A percentile compares a stretch with the other conserved stretches of the same genome.
phyloP scores from a whole-genome alignment of 1,284 basidiomycete species.

The Puccinia hordei region DNA sequence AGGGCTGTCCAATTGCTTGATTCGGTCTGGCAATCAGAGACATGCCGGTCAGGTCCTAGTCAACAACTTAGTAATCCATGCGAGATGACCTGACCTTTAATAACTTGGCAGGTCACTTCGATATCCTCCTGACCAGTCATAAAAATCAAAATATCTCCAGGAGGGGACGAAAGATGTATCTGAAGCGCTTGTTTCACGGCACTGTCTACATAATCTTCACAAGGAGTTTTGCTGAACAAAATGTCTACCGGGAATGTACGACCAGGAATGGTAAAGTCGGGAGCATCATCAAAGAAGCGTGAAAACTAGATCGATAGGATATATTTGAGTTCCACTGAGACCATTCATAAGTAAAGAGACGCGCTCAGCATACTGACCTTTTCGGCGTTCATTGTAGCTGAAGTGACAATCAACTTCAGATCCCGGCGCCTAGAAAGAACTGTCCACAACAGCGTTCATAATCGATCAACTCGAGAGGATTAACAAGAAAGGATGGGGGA shows the following conservation, averaged over 20 bases:
- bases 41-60: neutral
- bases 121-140: slow-evolving; percentile 99
- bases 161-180: slow-evolving; percentile 90
- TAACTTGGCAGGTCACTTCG: slow-evolving; percentile 87
- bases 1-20: slow-evolving; percentile 86
- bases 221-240: slow-evolving; percentile 92
- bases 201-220: slow-evolving; percentile 97
- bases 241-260: slow-evolving; percentile 98
- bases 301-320: slow-evolving; percentile 70
- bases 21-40: slow-evolving; percentile 68
- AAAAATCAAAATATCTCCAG: slow-evolving; percentile 94
- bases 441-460: slow-evolving; percentile 58
- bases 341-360: neutral
- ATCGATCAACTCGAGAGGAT: slow-evolving; percentile 3
- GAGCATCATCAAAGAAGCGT: slow-evolving; percentile 88
- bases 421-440: slow-evolving; percentile 87
- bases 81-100: slow-evolving; percentile 68
- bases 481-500: neutral
- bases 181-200: slow-evolving; percentile 96
- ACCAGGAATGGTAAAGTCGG: slow-evolving; percentile 94
- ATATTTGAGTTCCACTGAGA: neutral
- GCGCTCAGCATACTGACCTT: slow-evolving; percentile 64
- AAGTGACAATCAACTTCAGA: slow-evolving; percentile 93
- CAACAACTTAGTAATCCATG: neutral
- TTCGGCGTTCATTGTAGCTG: slow-evolving; percentile 98